phyloP scores from a whole-genome alignment of 805 yeast genomes.

The Metschnikowia cubensis region DNA sequence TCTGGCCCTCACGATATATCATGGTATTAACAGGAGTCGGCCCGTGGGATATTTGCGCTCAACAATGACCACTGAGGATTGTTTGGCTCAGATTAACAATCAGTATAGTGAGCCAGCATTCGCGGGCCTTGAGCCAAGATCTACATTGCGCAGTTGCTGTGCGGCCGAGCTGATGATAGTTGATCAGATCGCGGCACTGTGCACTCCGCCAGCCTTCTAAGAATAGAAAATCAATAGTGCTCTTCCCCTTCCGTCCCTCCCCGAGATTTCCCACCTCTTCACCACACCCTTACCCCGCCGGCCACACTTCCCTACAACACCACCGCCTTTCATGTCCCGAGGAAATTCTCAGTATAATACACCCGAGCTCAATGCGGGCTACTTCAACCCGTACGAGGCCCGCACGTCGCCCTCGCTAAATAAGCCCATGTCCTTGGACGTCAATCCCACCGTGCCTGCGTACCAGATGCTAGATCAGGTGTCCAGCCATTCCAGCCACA shows the following conservation, averaged over 20 bases:
- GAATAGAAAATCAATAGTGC: constrained; percentile 4
- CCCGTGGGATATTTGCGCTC: too few species aligned
- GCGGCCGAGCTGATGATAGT: not conserved
- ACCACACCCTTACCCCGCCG: not conserved
- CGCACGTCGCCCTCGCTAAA: constrained; percentile 12
- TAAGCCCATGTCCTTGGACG: constrained; percentile 19
- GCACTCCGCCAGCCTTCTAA: constrained; percentile 4
- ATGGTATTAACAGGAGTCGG: too few species aligned
- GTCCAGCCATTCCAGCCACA: constrained; percentile 18
- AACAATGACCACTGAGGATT: too few species aligned
- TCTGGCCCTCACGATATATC: too few species aligned
- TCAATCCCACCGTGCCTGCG: constrained; percentile 35
- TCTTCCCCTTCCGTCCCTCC: not conserved
- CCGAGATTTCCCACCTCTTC: not conserved
- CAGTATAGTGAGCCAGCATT: too few species aligned
- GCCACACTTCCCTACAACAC: too few species aligned
- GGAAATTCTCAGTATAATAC: constrained; percentile 9
- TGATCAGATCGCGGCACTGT: constrained; percentile 4
- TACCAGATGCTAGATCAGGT: constrained; percentile 27
- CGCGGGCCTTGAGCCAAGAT: not conserved
- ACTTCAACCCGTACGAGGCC: constrained; percentile 18
- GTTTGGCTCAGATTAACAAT: too few species aligned
- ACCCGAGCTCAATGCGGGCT: constrained; percentile 15
- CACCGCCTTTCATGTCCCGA: constrained; percentile 7
- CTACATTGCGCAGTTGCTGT: not conserved